A percentile compares a stretch with the other conserved stretches of the same genome.
Evolutionary conservation across 2,329 filamentous ascomycete species (phyloP).

Genomic region (Sclerotinia spermophila): DNA sequence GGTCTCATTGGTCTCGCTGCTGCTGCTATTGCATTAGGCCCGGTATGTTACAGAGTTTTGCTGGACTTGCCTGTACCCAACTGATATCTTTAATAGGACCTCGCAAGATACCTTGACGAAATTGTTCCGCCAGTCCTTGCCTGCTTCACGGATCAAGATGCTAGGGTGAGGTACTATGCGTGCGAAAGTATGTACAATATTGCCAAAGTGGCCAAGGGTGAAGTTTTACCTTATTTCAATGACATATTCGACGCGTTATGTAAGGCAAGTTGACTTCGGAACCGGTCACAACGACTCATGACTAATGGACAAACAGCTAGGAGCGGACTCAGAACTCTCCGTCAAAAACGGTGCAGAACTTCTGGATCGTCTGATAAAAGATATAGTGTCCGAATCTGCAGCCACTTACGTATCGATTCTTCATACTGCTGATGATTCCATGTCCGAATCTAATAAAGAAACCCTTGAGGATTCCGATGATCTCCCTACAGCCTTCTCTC

Average conservation of each 20-base stretch:
- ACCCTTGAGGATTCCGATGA: constrained; percentile 43
- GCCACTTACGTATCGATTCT: constrained; percentile 91
- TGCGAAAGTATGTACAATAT: constrained; percentile 99
- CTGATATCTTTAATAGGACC: constrained; percentile 55
- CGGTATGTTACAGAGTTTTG: constrained; percentile 50
- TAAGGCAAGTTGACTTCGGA: constrained; percentile 59
- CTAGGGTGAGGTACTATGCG: constrained; percentile 93
- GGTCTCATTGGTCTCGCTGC: constrained; percentile 93
- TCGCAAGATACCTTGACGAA: constrained; percentile 85
- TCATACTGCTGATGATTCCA: constrained; percentile 56
- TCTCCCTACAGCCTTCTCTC: constrained; percentile 86
- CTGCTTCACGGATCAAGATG: constrained; percentile 98
- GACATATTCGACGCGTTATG: constrained; percentile 96
- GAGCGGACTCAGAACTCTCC: constrained; percentile 91
- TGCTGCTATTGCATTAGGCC: constrained; percentile 89
- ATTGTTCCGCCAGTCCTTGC: constrained; percentile 96
- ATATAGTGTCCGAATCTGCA: constrained; percentile 92
- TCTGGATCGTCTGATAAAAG: constrained; percentile 89
- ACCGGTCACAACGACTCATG: not conserved
- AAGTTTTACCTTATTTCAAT: constrained; percentile 96
- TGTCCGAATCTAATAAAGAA: constrained; percentile 47
- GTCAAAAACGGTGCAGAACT: constrained; percentile 98
- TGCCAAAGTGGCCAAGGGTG: constrained; percentile 96
- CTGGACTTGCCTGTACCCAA: constrained; percentile 12
- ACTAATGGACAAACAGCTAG: constrained; percentile 57